Conservation (phyloP, 1,284 basidiomycete genomes). For the Prillingera fragicola region DNA sequence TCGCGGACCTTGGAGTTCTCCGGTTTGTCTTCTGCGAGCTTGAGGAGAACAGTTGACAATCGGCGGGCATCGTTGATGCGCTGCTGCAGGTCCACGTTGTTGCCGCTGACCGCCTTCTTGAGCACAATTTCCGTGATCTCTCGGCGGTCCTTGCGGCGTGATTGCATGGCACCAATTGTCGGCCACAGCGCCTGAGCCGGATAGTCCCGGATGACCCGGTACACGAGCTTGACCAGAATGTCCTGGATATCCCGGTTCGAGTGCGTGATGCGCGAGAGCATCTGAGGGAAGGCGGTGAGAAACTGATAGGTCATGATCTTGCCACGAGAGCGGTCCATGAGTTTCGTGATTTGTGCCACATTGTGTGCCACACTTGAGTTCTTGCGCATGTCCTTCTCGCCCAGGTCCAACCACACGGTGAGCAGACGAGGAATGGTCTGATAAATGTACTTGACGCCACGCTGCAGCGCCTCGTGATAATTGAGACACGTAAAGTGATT, state of each 20-base stretch:
- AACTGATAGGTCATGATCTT: slow-evolving; percentile 72
- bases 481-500: slow-evolving; percentile 53
- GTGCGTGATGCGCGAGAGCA: slow-evolving; percentile 90
- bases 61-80: slow-evolving; percentile 44
- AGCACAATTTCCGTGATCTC: slow-evolving; percentile 37
- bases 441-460: slow-evolving; percentile 94
- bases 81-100: slow-evolving; percentile 31
- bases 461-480: slow-evolving; percentile 68
- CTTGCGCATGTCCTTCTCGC: slow-evolving; percentile 54
- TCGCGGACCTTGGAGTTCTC: slow-evolving; percentile 28
- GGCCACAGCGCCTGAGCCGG: slow-evolving; percentile 93
- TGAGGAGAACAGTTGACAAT: slow-evolving; percentile 33
- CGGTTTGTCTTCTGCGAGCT: slow-evolving; percentile 38
- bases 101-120: slow-evolving; percentile 26
- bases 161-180: slow-evolving; percentile 82
- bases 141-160: slow-evolving; percentile 63
- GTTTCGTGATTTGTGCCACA: slow-evolving; percentile 51
- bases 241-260: slow-evolving; percentile 62
- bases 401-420: slow-evolving; percentile 91
- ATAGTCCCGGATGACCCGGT: slow-evolving; percentile 68
- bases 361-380: slow-evolving; percentile 22
- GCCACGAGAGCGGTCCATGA: slow-evolving; percentile 58
- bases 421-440: slow-evolving; percentile 90
- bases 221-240: slow-evolving; percentile 66
- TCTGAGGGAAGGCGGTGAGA: slow-evolving; percentile 94